Conservation (phyloP, 805 yeast species). For the Clavispora carvajalis region DNA sequence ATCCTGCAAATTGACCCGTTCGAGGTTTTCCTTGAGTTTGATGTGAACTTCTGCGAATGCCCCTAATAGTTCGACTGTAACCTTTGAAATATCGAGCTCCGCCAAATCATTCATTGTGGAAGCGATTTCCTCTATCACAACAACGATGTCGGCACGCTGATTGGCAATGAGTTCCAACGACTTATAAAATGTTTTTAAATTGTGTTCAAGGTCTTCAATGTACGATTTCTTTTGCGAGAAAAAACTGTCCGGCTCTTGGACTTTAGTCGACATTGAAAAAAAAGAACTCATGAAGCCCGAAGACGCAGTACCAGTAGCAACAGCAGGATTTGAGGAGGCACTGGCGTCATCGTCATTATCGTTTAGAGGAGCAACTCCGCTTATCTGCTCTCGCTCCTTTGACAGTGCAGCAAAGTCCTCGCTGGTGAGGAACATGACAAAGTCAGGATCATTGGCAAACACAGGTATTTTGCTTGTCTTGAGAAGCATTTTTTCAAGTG, state of each 20-base stretch:
- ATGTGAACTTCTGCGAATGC: slow-evolving; percentile 70
- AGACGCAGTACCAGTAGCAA: slow-evolving; percentile 22
- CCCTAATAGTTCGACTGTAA: slow-evolving; percentile 55
- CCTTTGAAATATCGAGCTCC: slow-evolving; percentile 67
- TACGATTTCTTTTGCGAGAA: slow-evolving; percentile 65
- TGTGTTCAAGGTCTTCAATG: slow-evolving; percentile 67
- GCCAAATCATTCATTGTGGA: slow-evolving; percentile 52
- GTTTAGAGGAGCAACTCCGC: slow-evolving; percentile 39
- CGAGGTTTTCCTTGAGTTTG: slow-evolving; percentile 67
- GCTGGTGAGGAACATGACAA: slow-evolving; percentile 70
- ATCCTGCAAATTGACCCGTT: slow-evolving; percentile 78
- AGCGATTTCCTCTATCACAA: slow-evolving; percentile 65
- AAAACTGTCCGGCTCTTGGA: slow-evolving; percentile 73
- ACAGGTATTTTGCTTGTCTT: slow-evolving; percentile 56
- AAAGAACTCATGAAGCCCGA: slow-evolving; percentile 68
- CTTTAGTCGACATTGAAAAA: slow-evolving; percentile 62
- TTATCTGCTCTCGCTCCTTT: slow-evolving; percentile 59
- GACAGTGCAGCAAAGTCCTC: slow-evolving; percentile 65
- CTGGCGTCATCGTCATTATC: slow-evolving; percentile 36
- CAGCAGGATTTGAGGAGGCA: slow-evolving; percentile 18
- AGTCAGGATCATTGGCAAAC: slow-evolving; percentile 69
- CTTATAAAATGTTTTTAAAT: slow-evolving; percentile 61
- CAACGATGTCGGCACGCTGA: slow-evolving; percentile 70
- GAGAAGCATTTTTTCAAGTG: slow-evolving; percentile 79
- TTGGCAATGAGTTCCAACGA: slow-evolving; percentile 68